Percentiles rank a stretch among this genome's conserved stretches.
Evolutionary conservation across 108 stramenopile species (phyloP).

Genomic region (Chaetoceros tenuissimus): DNA sequence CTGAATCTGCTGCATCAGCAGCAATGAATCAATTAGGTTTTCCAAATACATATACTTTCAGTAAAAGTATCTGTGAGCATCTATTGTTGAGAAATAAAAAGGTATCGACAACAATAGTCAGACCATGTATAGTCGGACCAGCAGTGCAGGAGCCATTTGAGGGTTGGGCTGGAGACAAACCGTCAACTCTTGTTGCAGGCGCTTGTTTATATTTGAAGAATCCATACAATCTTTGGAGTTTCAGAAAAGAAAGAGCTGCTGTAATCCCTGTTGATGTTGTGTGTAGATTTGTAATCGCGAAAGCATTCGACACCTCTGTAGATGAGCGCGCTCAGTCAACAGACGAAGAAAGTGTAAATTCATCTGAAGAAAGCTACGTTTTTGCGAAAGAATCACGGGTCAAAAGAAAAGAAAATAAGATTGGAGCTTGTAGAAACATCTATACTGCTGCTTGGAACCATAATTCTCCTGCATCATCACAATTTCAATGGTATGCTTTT

Average conservation of each 20-base stretch:
- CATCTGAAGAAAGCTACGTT: not conserved
- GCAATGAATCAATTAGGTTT: slow-evolving; percentile 70
- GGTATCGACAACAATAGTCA: slow-evolving; percentile 58
- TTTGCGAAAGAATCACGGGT: not conserved
- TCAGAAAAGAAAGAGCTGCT: slow-evolving; percentile 47
- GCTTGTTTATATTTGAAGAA: slow-evolving; percentile 60
- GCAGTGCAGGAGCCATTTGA: slow-evolving; percentile 58
- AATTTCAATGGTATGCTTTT: slow-evolving; percentile 69
- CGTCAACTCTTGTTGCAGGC: slow-evolving; percentile 81
- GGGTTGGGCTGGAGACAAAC: slow-evolving; percentile 82
- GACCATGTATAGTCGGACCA: slow-evolving; percentile 86
- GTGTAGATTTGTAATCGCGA: slow-evolving; percentile 43
- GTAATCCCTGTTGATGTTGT: slow-evolving; percentile 82
- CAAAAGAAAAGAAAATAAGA: too few relatives aligned
- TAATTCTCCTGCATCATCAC: slow-evolving; percentile 25
- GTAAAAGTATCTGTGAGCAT: slow-evolving; percentile 85
- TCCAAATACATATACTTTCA: slow-evolving; percentile 82
- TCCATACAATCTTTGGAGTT: slow-evolving; percentile 75
- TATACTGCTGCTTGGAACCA: slow-evolving; percentile 64
- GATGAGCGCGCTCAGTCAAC: not conserved
- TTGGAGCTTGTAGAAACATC: slow-evolving; percentile 17
- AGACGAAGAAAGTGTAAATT: slow-evolving; percentile 4
- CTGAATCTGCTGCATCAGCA: slow-evolving; percentile 65
- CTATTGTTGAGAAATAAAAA: slow-evolving; percentile 29
- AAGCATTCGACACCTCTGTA: slow-evolving; percentile 29